A percentile compares a stretch with the other conserved stretches of the same genome.
phyloP scores from a whole-genome alignment of 2,329 filamentous ascomycete species.

The Fusarium sp. region DNA sequence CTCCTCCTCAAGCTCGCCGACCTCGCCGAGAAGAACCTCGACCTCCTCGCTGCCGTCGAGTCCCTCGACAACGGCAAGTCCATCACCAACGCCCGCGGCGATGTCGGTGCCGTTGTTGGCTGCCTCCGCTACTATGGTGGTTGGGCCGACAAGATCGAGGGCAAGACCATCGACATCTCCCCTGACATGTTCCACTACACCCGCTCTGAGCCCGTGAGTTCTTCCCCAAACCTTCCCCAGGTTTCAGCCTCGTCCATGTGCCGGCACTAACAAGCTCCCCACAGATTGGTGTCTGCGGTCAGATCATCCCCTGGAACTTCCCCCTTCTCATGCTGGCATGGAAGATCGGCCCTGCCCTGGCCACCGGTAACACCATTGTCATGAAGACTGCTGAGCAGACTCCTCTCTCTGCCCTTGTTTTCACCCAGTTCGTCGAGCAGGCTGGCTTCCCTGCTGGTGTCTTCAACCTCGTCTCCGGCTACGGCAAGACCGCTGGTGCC shows the following conservation, averaged over 20 bases:
- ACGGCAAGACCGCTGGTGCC: constrained; percentile 82
- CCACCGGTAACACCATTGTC: constrained; percentile 77
- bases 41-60: constrained; percentile 84
- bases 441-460: constrained; percentile 84
- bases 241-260: not conserved
- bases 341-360: constrained; percentile 83
- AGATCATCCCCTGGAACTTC: constrained; percentile 93
- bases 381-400: constrained; percentile 83
- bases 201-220: constrained; percentile 73
- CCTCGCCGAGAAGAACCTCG: constrained; percentile 80
- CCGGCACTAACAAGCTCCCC: constrained; percentile 16
- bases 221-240: not conserved
- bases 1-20: constrained; percentile 82
- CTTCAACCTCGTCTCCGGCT: constrained; percentile 80
- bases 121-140: constrained; percentile 81
- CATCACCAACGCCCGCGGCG: constrained; percentile 78
- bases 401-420: constrained; percentile 74
- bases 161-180: constrained; percentile 85
- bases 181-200: constrained; percentile 88
- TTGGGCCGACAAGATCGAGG: constrained; percentile 91
- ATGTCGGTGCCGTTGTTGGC: constrained; percentile 74
- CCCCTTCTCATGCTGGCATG: constrained; percentile 83
- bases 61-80: constrained; percentile 91
- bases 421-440: constrained; percentile 74
- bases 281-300: constrained; percentile 78